Evolutionary conservation across 75 land plant genomes (phyloP).

Genomic region (Pinus albicaulis): DNA sequence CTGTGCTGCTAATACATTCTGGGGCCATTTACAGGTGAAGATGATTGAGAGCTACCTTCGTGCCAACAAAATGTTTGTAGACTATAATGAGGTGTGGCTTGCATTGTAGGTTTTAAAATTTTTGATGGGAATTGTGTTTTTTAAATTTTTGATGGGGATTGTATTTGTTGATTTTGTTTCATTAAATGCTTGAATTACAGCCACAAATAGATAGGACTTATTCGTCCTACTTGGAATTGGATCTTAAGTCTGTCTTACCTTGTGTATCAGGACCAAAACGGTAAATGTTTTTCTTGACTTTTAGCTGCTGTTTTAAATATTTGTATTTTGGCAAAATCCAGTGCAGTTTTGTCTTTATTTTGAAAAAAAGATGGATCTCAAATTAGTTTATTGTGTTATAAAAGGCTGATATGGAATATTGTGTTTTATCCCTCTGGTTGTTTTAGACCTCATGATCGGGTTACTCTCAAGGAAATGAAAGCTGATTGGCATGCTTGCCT

Average conservation of each 20-base stretch:
- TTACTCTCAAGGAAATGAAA: conserved; percentile 82
- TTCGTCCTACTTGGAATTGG: conserved; percentile 71
- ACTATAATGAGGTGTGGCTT: conserved; percentile 71
- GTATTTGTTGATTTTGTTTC: neutral
- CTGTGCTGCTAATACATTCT: conserved; percentile 10
- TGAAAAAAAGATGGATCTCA: neutral
- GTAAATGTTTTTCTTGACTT: conserved; percentile 21
- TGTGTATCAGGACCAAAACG: conserved; percentile 92
- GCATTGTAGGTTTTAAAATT: neutral
- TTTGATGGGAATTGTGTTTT: neutral
- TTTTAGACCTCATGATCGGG: conserved; percentile 93
- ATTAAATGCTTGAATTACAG: conserved; percentile 32
- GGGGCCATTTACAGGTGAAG: conserved; percentile 39
- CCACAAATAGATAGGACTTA: conserved; percentile 76
- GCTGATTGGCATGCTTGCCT: conserved; percentile 86
- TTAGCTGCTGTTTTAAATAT: too few species aligned
- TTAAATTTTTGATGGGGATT: neutral
- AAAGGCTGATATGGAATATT: neutral
- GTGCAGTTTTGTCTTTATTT: neutral
- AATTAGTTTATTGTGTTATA: neutral
- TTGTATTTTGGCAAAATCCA: neutral
- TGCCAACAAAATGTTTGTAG: conserved; percentile 87
- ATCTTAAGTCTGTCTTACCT: conserved; percentile 75
- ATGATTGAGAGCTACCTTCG: conserved; percentile 86
- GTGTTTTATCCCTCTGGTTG: conserved; percentile 3